Evolutionary conservation across 169 alveolate species (phyloP), one percentile per base, ranked within the genome.

Genomic region (Eimeria zaria): DNA sequence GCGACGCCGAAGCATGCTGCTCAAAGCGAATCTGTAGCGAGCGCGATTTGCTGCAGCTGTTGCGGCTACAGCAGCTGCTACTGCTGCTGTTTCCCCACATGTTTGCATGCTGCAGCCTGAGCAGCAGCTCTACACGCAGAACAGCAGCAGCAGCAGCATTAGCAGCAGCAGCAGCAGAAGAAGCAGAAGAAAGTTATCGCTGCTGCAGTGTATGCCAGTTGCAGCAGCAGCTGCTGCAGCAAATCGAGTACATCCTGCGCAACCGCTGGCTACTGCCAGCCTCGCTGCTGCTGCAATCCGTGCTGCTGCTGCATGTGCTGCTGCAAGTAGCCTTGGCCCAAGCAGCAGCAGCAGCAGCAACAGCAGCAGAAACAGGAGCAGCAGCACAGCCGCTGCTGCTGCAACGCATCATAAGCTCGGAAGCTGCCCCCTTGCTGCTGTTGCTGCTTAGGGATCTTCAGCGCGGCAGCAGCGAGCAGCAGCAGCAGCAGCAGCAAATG

Each of bases 221-320:
- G 67, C 89, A 80, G 69, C 67, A 46, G 89, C 89, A 44, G 41
- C 89, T 80, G 69, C 89, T 80, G 69, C 89, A 80, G 67, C 89
- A 80, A 46, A 80, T 80, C 30, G 64, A 80, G 64, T 46, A 27
- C 67, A 44, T 80, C 69, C 41, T 80, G 16, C 69, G 89, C n/a
- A 80, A 27, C 84, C 46, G 84, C 16, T 41, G 48, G 53, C 84
- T 74, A 51, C 84, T 74, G 84, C 84, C 84, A 27, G 27, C 53
- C 30, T 27, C 55, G 84, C 84, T 74, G 84, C 55, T 80, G 67
- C 89, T 80, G 89, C 89, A 80, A 30, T 41, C 89, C 6, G 89
- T 80, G 89, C 36, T 24, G 89, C 67, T 80, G 67, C 89, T 80
- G 67, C 89, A 80, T 20, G 67, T 27, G 69, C 41, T 44, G 89